Conservation (phyloP, 2,329 filamentous ascomycete genomes). For the Cordyceps pruinosa region DNA sequence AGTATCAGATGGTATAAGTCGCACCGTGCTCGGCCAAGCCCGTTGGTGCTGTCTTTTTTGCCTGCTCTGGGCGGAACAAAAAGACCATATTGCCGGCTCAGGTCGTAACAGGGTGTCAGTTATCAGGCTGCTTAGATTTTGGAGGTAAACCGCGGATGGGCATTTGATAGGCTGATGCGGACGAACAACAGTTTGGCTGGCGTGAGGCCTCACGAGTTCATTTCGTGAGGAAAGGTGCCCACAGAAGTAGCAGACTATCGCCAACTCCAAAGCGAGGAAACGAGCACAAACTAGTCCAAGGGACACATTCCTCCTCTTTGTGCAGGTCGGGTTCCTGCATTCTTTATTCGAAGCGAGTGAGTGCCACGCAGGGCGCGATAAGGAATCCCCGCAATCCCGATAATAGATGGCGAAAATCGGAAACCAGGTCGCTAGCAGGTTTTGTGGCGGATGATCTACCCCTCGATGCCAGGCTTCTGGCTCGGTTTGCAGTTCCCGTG, state of each 20-base stretch:
- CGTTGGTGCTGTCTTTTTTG: too few relatives aligned
- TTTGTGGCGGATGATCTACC: neutral
- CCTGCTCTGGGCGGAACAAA: too few relatives aligned
- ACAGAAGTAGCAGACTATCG: neutral
- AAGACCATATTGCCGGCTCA: too few relatives aligned
- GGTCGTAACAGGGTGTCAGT: too few relatives aligned
- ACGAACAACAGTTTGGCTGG: too few relatives aligned
- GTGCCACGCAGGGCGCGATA: too few relatives aligned
- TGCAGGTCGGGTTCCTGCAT: neutral
- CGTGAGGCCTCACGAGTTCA: too few relatives aligned
- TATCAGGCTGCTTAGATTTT: too few relatives aligned
- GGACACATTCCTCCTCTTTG: neutral
- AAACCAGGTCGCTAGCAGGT: neutral
- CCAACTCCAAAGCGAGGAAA: neutral
- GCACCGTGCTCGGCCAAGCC: too few relatives aligned
- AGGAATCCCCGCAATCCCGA: neutral
- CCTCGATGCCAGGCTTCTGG: slow-evolving; percentile 21
- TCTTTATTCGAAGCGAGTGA: neutral
- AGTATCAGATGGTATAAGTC: too few relatives aligned
- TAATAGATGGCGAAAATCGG: neutral
- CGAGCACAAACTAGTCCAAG: neutral
- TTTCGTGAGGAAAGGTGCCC: neutral
- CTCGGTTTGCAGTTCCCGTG: slow-evolving; percentile 30
- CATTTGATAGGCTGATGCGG: too few relatives aligned
- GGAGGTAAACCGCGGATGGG: too few relatives aligned